Conservation (phyloP, 1,284 basidiomycete genomes). For the Ustilago shanxiensis region DNA sequence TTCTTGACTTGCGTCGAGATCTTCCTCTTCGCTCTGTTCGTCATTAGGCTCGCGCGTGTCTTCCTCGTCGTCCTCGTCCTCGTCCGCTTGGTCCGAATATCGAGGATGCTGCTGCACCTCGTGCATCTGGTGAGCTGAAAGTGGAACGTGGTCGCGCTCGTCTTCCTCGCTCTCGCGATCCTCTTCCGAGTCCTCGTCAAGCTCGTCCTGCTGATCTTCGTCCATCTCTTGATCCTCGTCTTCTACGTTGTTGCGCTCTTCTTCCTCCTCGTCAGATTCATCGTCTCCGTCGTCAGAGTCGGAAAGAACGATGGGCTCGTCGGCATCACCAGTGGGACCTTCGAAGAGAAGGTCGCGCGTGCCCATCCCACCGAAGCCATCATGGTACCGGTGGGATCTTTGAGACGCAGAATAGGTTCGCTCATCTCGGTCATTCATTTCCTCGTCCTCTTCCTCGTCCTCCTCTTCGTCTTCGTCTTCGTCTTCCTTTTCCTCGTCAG, state of each 20-base stretch:
- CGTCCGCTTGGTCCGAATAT: neutral
- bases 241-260: slow-evolving; percentile 12
- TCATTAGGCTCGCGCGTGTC: neutral
- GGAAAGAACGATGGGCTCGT: slow-evolving; percentile 48
- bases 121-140: neutral
- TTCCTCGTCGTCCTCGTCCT: neutral
- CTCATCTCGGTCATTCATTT: slow-evolving; percentile 9
- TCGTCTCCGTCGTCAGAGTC: slow-evolving; percentile 39
- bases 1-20: slow-evolving; percentile 3
- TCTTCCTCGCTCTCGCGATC: slow-evolving; percentile 3
- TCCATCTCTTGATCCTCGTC: slow-evolving; percentile 1
- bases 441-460: slow-evolving; percentile 7
- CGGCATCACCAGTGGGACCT: slow-evolving; percentile 37
- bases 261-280: neutral
- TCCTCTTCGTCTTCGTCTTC: slow-evolving; percentile 17
- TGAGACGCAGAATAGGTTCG: neutral
- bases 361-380: slow-evolving; percentile 12
- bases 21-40: slow-evolving; percentile 4
- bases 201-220: slow-evolving; percentile 4
- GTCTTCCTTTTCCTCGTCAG: slow-evolving; percentile 21
- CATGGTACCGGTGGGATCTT: slow-evolving; percentile 9
- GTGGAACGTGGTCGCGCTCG: slow-evolving; percentile 12
- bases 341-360: slow-evolving; percentile 33
- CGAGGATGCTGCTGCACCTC: neutral
- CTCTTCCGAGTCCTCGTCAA: slow-evolving; percentile 10